Conservation (phyloP, 805 yeast genomes). For the Barnettozyma vustinii region DNA sequence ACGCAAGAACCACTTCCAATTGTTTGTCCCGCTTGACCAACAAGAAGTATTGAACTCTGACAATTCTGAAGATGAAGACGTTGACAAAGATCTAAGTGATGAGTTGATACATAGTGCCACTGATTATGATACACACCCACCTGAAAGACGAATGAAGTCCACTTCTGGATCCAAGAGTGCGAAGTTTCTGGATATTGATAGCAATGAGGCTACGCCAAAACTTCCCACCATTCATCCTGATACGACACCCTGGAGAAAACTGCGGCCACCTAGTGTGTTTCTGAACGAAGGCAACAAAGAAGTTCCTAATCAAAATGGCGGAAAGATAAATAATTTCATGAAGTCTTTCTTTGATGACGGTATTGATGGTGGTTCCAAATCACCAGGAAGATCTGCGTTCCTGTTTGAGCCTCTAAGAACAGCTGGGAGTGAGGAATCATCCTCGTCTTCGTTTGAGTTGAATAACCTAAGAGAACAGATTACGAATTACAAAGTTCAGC, state of each 20-base stretch:
- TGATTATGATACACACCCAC: background rate
- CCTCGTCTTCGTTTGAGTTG: slow-evolving; percentile 24
- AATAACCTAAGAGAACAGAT: slow-evolving; percentile 36
- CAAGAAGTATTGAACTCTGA: slow-evolving; percentile 3
- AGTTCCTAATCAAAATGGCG: background rate
- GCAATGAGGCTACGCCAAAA: slow-evolving; percentile 23
- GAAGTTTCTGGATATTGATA: slow-evolving; percentile 23
- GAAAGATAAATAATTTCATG: slow-evolving; percentile 8
- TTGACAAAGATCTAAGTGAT: slow-evolving; percentile 4
- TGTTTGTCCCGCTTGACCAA: slow-evolving; percentile 6
- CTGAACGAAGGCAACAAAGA: slow-evolving; percentile 7
- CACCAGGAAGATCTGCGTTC: slow-evolving; percentile 17
- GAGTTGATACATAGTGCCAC: background rate
- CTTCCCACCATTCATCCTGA: slow-evolving; percentile 31
- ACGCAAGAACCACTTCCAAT: slow-evolving; percentile 10
- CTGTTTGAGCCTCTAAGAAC: slow-evolving; percentile 14
- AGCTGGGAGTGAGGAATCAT: slow-evolving; percentile 8
- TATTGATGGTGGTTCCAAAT: background rate
- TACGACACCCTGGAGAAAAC: slow-evolving; percentile 33
- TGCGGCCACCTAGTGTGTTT: slow-evolving; percentile 20
- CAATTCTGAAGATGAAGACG: slow-evolving; percentile 14
- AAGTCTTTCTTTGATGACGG: slow-evolving; percentile 20
- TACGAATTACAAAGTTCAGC: slow-evolving; percentile 35
- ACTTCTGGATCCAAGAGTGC: slow-evolving; percentile 7
- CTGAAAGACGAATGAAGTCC: background rate